Base-by-base conservation (phyloP, 768 basidiomycete species). In the Termitomyces sp. region DNA sequence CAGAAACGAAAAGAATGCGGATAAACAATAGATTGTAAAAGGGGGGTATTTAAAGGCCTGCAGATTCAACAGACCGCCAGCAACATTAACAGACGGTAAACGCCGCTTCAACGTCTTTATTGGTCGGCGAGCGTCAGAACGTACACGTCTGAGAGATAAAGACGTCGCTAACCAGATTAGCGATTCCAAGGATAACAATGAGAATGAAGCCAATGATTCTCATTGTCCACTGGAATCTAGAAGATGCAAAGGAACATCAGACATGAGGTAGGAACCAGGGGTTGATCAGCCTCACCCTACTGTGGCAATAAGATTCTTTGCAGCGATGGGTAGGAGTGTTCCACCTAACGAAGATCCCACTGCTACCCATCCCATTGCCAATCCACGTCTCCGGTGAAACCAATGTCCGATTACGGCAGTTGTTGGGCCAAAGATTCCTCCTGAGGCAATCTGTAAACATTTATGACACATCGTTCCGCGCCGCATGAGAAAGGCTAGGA, bases 141-240 rank as follows among this genome's bases (percentile, higher is more conserved):
- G 35, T 36, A 12, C n/a, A 42, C 28, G 13, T n/a, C 16, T 12
- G 1, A 13, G n/a, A 32, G 7, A 20, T 20, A 44, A 32, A 4
- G 18, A 28, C 18, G 28, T 33, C 7, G 62, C 71, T 45, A 38
- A 81, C 80, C 49, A 90, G 59, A 70, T 88, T 90, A 15, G 83
- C 79, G 13, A 82, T 68, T 2, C 80, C 80, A 4, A 91, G 76
- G 1, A 80, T 68, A 15, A 78, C 63, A 1, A 88, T 62, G 0
- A 90, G 69, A 9, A 90, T 82, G 63, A 91, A 85, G 2, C 84
- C 90, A 46, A 91, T 72, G 36, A 87, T 82, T 13, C 91, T 79
- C 79, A 89, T 84, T 0, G 90, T 89, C 91, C 90, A 92, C 63
- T 77, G 76, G 70, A 92, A 92, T n/a, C 90, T 91, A 54, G 55